Evolutionary conservation across 2,329 filamentous ascomycete species (phyloP), one percentile per base, ranked within the genome.

Genomic region (Sporothrix schenckii): DNA sequence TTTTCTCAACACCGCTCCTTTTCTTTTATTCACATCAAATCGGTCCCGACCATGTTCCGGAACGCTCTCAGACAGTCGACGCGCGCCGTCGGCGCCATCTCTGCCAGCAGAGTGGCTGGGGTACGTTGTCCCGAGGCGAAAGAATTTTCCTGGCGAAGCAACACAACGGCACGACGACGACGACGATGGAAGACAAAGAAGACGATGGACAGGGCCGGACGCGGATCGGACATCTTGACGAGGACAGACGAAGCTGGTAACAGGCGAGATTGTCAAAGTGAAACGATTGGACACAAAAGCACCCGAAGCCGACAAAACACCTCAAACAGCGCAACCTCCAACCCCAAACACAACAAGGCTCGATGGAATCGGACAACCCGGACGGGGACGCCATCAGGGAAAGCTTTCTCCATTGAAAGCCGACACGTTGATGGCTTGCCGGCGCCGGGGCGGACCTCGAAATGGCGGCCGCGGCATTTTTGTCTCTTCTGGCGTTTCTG

Each of bases 11-110:
- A 80, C 80, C 82, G 80, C 84, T 82, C 77, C 77, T 30, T 54
- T 65, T 52, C 53, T 53, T 66, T 54, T 56, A 44, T 66, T 69
- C 49, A 52, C 72, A 66, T 68, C 66, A 69, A 67, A 34, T 71
- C 70, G 66, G 66, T 72, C 69, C 60, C 61, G 72, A 87, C 82
- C 86, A 97, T 98, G 94, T 97, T 97, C 89, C 93, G 94, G 87
- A 97, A 92, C 90, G 94, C 94, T 87, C 89, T 98, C 86, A 90
- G 94, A 87, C 93, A 97, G 88, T 96, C 93, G 84, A 91, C 91
- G 87, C 93, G 94, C 88, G 91, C 92, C 84, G 92, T 94, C 85
- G 92, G 92, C 87, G 93, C 92, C 86, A 89, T 96, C 86, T 92
- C 93, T 91, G 92, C 92, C 81, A 89, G 92, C 88, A 92, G 93